phyloP scores from a whole-genome alignment of 352 stramenopile genomes.

The Pythium rhizo-oryzae region DNA sequence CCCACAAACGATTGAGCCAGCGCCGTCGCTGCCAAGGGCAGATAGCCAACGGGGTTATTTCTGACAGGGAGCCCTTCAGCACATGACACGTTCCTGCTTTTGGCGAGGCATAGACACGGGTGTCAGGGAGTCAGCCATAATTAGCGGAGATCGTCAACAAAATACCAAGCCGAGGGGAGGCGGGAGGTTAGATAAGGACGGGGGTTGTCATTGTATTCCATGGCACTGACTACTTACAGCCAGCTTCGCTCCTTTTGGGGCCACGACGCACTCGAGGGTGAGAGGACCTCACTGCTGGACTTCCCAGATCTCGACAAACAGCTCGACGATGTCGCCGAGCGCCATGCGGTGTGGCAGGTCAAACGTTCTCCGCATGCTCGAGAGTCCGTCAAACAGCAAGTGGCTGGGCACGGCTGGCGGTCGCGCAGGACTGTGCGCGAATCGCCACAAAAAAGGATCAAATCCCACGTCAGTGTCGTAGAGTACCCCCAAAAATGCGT shows the following conservation, averaged over 20 bases:
- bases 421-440: conserved; percentile 64
- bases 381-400: conserved; percentile 83
- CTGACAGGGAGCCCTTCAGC: neutral
- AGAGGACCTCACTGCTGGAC: conserved; percentile 60
- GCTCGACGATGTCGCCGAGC: conserved; percentile 81
- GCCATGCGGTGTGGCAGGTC: conserved; percentile 87
- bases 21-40: too few relatives aligned
- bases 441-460: too few relatives aligned
- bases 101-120: neutral
- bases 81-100: neutral
- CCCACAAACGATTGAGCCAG: too few relatives aligned
- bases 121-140: conserved; percentile 11
- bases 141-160: conserved; percentile 3
- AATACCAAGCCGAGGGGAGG: neutral
- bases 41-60: conserved; percentile 13
- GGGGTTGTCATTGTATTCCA: too few relatives aligned
- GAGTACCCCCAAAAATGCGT: too few relatives aligned
- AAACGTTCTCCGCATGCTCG: conserved; percentile 85
- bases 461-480: too few relatives aligned
- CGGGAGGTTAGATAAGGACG: neutral
- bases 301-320: conserved; percentile 91
- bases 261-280: too few relatives aligned
- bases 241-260: conserved; percentile 3
- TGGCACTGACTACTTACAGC: too few relatives aligned
- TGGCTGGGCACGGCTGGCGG: conserved; percentile 71